Evolutionary conservation across 495 filamentous ascomycete genomes (phyloP).

Genomic region (Neurospora sp.): DNA sequence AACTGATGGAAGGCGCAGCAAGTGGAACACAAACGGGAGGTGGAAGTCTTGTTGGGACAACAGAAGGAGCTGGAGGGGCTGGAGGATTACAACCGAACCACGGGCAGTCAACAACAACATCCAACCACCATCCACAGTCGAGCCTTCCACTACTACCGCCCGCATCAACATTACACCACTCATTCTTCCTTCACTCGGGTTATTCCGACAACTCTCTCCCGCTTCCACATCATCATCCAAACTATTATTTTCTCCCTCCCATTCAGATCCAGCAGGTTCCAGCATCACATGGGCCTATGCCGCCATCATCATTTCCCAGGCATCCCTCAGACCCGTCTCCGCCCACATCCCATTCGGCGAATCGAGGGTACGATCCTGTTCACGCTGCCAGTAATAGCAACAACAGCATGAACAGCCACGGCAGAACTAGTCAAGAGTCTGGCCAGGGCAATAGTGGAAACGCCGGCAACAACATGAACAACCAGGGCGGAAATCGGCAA

Average conservation of each 20-base stretch:
- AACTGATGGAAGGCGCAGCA: not conserved
- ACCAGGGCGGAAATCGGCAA: not conserved
- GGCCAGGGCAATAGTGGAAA: not conserved
- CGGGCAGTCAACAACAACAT: not conserved
- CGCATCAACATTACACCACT: not conserved
- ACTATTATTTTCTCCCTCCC: not conserved
- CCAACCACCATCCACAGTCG: not conserved
- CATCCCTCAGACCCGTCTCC: not conserved
- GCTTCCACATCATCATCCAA: not conserved
- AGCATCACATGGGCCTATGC: not conserved
- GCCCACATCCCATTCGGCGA: not conserved
- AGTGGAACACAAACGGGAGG: not conserved
- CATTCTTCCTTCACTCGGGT: not conserved
- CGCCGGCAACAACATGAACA: not conserved
- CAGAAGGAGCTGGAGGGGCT: not conserved
- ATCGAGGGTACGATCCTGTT: slow-evolving; percentile 13
- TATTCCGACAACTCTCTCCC: not conserved
- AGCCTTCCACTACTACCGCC: not conserved
- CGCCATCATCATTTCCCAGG: not conserved
- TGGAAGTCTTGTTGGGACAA: not conserved
- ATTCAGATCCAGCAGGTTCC: not conserved
- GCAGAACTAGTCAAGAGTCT: not conserved
- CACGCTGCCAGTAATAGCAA: slow-evolving; percentile 7
- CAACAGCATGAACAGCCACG: not conserved
- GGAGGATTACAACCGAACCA: not conserved